Base-by-base conservation (phyloP, 306 rosid genomes). In the Medicago arabica region DNA sequence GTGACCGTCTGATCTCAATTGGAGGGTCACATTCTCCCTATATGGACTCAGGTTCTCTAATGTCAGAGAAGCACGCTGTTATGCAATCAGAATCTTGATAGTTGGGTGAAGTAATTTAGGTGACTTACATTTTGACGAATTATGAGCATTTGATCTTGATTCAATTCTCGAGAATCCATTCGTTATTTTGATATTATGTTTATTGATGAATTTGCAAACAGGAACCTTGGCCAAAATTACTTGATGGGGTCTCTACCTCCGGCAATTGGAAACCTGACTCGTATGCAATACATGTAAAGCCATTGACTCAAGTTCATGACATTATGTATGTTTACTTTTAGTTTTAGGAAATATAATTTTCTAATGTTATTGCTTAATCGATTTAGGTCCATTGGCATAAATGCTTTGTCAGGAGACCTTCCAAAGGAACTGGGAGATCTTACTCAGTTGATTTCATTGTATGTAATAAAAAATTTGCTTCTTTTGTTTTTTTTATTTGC, bases 351-450 rank as follows among this genome's bases (percentile, higher is more conserved):
- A n/a, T 18, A 9, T 9, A 31, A 18, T 40, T 8, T 10, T 79
- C 62, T 85, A 31, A 74, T 23, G 15, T 41, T 57, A 21, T 19
- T 10, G 38, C n/a, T 43, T 50, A 15, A 36, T 74, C 69, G 67
- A 47, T 49, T 51, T 73, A 91, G 96, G 91, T 19, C n/a, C 58
- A 0, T 93, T 16, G 91, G 90, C 80, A 78, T 80, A 66, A 93
- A 93, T 82, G 74, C 87, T 43, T 77, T 91, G 15, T 91, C 97
- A 19, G 92, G 98, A 54, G 84, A 78, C 83, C 83, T 91, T 74
- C 98, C 98, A 1, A 89, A 84, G 82, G 96, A 88, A 76, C 75
- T 93, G 36, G 90, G 93, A 69, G 50, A 80, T 40, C 97, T 91
- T 36, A 82, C 89, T 4, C 71, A 83, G 16, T 60, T 93, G 67